phyloP scores from a whole-genome alignment of 805 yeast genomes.

The Grigorovia transvaalensis region DNA sequence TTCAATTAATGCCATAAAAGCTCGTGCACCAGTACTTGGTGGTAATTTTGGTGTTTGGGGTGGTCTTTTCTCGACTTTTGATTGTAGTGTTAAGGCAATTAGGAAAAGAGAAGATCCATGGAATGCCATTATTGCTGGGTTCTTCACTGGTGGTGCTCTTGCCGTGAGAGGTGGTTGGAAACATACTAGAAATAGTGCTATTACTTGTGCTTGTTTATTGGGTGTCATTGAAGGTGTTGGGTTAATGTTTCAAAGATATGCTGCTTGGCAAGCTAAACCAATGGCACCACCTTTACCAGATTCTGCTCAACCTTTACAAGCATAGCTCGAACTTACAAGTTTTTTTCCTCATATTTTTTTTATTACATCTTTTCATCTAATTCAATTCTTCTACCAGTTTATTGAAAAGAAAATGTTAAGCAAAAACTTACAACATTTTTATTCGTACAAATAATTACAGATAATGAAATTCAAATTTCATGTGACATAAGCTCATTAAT shows the following conservation, averaged over 20 bases:
- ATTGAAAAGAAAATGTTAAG: too few species aligned
- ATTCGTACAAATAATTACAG: too few species aligned
- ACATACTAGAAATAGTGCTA: slow-evolving; percentile 92
- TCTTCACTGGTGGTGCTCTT: slow-evolving; percentile 94
- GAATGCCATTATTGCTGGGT: slow-evolving; percentile 96
- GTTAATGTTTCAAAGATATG: slow-evolving; percentile 82
- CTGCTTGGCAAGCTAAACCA: slow-evolving; percentile 75
- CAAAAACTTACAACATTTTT: too few species aligned
- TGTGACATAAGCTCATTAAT: background rate
- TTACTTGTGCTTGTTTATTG: slow-evolving; percentile 91
- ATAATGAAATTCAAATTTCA: too few species aligned
- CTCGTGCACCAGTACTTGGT: slow-evolving; percentile 97
- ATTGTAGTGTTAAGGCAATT: slow-evolving; percentile 88
- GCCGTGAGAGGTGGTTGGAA: slow-evolving; percentile 99
- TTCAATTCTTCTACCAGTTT: too few species aligned
- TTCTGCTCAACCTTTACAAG: slow-evolving; percentile 28
- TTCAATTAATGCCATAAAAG: slow-evolving; percentile 79
- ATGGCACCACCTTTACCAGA: slow-evolving; percentile 51
- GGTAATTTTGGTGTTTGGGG: slow-evolving; percentile 99
- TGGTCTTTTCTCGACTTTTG: slow-evolving; percentile 91
- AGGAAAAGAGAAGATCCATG: slow-evolving; percentile 98
- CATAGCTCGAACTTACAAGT: slow-evolving; percentile 10
- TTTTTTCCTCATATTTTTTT: background rate
- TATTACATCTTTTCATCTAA: background rate
- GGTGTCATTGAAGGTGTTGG: slow-evolving; percentile 99